Evolutionary conservation across 2,329 filamentous ascomycete species (phyloP), one percentile per base, ranked within the genome.

Genomic region (Claviceps maximensis): DNA sequence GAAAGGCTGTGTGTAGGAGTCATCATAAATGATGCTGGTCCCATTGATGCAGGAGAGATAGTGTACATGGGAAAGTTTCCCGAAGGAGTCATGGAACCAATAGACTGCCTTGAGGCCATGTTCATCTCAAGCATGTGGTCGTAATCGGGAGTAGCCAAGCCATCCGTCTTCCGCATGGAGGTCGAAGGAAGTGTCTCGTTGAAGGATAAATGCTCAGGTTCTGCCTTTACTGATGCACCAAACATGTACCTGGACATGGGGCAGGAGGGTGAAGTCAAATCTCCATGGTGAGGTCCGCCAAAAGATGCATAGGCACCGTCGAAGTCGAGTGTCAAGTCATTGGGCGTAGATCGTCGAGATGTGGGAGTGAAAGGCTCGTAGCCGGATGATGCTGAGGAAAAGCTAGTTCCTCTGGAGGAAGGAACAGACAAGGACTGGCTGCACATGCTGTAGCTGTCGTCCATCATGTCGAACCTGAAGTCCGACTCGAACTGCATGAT

Each of bases 301-400:
- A 63, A 61, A 4, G 58, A 56, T 50, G 55, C 59, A 49, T 63
- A 69, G 52, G 60, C 56, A n/a, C 59, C 61, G 19, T 72, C 66
- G 56, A 70, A 70, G 46, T 70, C 67, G 56, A 73, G 59, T 50
- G 59, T 60, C 40, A 67, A 61, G 52, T 67, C 64, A 57, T 70
- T 64, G 9, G 72, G 70, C 19, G 70, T 70, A 46, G 72, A 73
- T 53, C 71, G 68, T 61, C 70, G 65, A 53, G 73, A 74, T 31
- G 65, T 68, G 46, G 72, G 72, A 42, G 72, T 74, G 55, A 69
- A 74, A 27, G 71, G 66, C 42, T 71, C 71, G 65, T 71, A 73
- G 50, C 62, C 58, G 33, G 69, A 70, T 29, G 68, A 70, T 31
- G 66, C 63, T 9, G 69, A 69, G 7, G 69, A 71, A 58, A 70